Percentiles rank a stretch among this genome's conserved stretches.
phyloP scores from a whole-genome alignment of 1,139 yeast genomes.

The Meyerozyma athensensis region DNA sequence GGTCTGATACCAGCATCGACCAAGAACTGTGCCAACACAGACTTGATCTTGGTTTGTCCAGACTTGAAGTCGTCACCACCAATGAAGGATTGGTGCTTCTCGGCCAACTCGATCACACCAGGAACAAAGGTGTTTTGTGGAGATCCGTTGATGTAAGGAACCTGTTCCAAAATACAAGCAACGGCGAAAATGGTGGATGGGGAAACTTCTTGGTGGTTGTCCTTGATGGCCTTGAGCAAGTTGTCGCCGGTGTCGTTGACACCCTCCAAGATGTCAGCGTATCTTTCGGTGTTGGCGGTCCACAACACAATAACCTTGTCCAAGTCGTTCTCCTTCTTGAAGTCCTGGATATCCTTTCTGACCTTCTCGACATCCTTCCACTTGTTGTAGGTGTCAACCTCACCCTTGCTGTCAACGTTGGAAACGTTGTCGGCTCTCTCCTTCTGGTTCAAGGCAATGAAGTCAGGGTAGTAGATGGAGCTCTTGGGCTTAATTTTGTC shows the following conservation, averaged over 20 bases:
- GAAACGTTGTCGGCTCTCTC: conserved; percentile 87
- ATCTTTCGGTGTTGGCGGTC: conserved; percentile 98
- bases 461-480: conserved; percentile 91
- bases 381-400: conserved; percentile 55
- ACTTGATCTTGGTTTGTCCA: conserved; percentile 93
- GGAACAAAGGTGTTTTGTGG: conserved; percentile 98
- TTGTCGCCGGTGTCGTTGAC: conserved; percentile 88
- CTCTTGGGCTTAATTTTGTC: conserved; percentile 66
- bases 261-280: conserved; percentile 70
- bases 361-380: conserved; percentile 89
- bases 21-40: conserved; percentile 90
- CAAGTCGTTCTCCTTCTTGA: conserved; percentile 66
- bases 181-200: conserved; percentile 92
- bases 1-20: conserved; percentile 98
- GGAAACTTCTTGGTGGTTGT: conserved; percentile 76
- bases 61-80: conserved; percentile 98
- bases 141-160: conserved; percentile 92
- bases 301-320: conserved; percentile 89
- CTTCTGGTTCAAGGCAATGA: conserved; percentile 91
- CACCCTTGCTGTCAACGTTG: conserved; percentile 49
- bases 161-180: conserved; percentile 82
- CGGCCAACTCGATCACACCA: conserved; percentile 88
- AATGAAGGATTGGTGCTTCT: conserved; percentile 67
- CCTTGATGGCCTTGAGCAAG: conserved; percentile 67
- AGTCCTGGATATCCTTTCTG: conserved; percentile 76